Evolutionary conservation across 371 early-diverging fungal genomes (phyloP), one percentile per base, ranked within the genome.

Genomic region (Gilbertella persicaria): DNA sequence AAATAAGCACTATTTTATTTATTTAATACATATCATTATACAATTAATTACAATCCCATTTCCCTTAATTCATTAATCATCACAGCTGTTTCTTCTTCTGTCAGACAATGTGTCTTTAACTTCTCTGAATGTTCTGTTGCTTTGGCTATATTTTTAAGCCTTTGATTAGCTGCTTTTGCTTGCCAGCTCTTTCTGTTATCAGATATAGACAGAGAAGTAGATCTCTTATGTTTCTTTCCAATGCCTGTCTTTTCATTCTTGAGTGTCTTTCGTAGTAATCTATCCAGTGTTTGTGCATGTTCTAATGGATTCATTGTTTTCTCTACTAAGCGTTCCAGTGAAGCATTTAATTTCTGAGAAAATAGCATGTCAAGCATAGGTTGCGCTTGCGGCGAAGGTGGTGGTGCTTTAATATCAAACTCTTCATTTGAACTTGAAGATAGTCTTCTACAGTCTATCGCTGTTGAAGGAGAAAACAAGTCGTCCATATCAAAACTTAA

Each of bases 321-420:
- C 28, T 40, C 25, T 35, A 33, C 6, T 33, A 23, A 6, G 20
- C 33, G 29, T 23, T n/a, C 24, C 10, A 51, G 10, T 2, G 12
- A 33, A 33, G 2, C 13, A 2, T 33, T 13, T 2, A 33, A 9
- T 2, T 13, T 10, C 2, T 8, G 33, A 6, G 33, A 10, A 2
- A 58, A 58, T 19, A 58, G 37, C 29, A 45, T 45, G 23, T 58
- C 58, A 21, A 58, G 39, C 45, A 58, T 38, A 19, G 58, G 43
- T 20, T 51, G 44, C 17, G 50, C 51, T 45, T 58, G 58, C 0
- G 58, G 58, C 23, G 58, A 58, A 16, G 58, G 58, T 21, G 58
- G 58, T 12, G 58, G 58, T 16, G 58, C 58, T 33, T 33, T 8
- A 12, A 33, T 12, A 2, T 12, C 13, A 13, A 12, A 8, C 8